phyloP scores from a whole-genome alignment of 2,329 filamentous ascomycete species.

The Alternaria sp. region DNA sequence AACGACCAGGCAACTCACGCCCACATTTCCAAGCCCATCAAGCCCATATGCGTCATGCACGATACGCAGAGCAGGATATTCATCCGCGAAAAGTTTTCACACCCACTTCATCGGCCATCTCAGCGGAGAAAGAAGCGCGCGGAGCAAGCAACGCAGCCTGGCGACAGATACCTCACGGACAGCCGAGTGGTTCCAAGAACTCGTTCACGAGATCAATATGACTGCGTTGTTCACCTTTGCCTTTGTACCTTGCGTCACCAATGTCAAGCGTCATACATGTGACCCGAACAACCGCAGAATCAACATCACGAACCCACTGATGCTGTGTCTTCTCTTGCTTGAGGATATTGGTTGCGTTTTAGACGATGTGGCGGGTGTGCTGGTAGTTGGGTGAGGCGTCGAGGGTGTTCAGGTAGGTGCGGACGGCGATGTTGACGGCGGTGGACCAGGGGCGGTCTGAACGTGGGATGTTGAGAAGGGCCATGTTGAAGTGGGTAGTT shows the following conservation, averaged over 20 bases:
- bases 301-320: background rate
- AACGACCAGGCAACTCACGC: background rate
- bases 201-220: background rate
- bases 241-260: background rate
- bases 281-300: background rate
- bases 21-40: background rate
- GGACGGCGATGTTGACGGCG: conserved; percentile 5
- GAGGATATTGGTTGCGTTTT: background rate
- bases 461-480: background rate
- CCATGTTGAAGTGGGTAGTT: conserved; percentile 3
- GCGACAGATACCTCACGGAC: background rate
- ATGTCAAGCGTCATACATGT: conserved; percentile 5
- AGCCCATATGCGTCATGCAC: conserved; percentile 5
- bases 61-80: background rate
- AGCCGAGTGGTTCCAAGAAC: background rate
- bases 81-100: background rate
- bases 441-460: conserved; percentile 5
- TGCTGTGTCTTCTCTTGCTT: background rate
- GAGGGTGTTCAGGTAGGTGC: background rate
- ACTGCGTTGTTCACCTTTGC: background rate
- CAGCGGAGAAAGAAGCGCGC: background rate
- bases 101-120: background rate
- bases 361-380: conserved; percentile 6
- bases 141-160: background rate
- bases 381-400: background rate